Conservation (phyloP, 345 rosid genomes). For the Lepidium aucheri region DNA sequence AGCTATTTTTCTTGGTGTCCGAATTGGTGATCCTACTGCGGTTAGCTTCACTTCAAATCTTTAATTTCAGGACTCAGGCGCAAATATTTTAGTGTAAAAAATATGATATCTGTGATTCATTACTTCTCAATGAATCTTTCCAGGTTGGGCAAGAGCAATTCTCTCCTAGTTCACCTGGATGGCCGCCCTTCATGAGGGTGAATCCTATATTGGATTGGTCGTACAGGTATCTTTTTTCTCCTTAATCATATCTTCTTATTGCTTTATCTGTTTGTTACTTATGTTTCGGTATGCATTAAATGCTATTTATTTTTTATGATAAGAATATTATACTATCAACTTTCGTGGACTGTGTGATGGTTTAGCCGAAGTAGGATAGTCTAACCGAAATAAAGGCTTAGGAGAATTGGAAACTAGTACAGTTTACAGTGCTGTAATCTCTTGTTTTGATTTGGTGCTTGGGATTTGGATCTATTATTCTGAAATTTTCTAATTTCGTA, state of each 20-base stretch:
- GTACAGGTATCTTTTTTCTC: slow-evolving; percentile 50
- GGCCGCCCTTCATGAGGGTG: slow-evolving; percentile 99
- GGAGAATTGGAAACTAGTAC: background rate
- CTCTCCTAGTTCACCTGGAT: slow-evolving; percentile 97
- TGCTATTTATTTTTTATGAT: background rate
- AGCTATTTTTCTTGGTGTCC: slow-evolving; percentile 97
- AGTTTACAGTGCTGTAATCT: background rate
- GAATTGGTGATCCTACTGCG: slow-evolving; percentile 99
- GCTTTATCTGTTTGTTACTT: background rate
- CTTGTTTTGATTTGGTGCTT: background rate
- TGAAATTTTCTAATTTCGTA: slow-evolving; percentile 3
- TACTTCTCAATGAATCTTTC: background rate
- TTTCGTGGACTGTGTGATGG: background rate
- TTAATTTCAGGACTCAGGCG: background rate
- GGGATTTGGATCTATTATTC: background rate
- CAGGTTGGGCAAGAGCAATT: slow-evolving; percentile 99
- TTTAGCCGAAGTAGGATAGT: background rate
- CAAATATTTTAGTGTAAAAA: background rate
- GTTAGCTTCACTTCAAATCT: slow-evolving; percentile 37
- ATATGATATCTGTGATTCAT: background rate
- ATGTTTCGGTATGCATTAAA: background rate
- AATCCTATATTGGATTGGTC: slow-evolving; percentile 99
- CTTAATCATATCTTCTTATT: slow-evolving; percentile 3
- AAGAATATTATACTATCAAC: background rate
- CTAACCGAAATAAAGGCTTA: background rate